Base-by-base conservation (phyloP, 2,329 filamentous ascomycete species). In the Phialophora macrospora region DNA sequence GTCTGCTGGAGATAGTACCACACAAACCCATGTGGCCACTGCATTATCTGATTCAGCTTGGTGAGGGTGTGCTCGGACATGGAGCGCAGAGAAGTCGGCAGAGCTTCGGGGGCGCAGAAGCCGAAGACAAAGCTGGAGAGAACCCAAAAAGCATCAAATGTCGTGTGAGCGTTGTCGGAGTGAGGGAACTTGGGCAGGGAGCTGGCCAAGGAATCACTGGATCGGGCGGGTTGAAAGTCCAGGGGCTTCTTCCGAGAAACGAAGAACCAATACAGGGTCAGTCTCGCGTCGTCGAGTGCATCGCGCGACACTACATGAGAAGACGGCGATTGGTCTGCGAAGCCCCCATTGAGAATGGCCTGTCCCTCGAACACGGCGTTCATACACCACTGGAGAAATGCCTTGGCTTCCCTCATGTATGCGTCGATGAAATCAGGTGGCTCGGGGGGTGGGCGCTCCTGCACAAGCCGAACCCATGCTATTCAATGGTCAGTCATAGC, bases 251-350 rank as follows among this genome's bases (percentile, higher is more conserved):
- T 30, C 6, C 28, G 52, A 30, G 26, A 55, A 2, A 55, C n/a
- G 14, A 55, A 55, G 52, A 55, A 55, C 52, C 52, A 55, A 28
- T 30, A 55, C 28, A 55, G n/a, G n/a, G 52, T n/a, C 24, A 55
- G 52, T 55, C 52, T 17, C 17, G 52, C 52, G 1, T 34, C 12
- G 28, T 55, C 22, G 52, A 55, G 52, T 30, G 14, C 17, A 32
- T 55, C 52, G 8, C 52, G 24, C 17, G 52, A 28, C n/a, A 55
- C 28, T n/a, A 55, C 52, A 34, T 34, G 52, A 55, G 52, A 55
- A 30, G 52, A 34, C 3, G n/a, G 52, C 8, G 24, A 5, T 55
- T 8, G 26, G 52, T 55, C 52, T 30, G 26, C 14, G 28, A 55
- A 32, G 24, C 0, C 8, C n/a, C n/a, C 28, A 17, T 55, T 28